A percentile compares a stretch with the other conserved stretches of the same genome.
phyloP scores from a whole-genome alignment of 805 yeast species.

The Saccharomyces eubayanus region DNA sequence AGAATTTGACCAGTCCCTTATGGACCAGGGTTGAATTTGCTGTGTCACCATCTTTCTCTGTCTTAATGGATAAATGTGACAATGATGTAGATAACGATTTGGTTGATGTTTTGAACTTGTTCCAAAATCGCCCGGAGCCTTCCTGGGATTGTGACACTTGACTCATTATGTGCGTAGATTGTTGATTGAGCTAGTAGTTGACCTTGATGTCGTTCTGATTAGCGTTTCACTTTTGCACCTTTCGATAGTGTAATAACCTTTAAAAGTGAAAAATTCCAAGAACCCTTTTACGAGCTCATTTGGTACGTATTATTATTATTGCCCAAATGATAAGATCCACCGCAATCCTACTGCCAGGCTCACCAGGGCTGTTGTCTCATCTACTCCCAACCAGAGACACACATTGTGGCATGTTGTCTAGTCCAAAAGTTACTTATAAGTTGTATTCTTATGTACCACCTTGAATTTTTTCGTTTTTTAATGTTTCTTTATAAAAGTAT shows the following conservation, averaged over 20 bases:
- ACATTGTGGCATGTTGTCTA: too few relatives aligned
- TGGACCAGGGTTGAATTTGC: conserved; percentile 38
- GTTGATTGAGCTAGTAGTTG: background rate
- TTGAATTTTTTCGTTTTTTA: background rate
- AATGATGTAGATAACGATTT: conserved; percentile 26
- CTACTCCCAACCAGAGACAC: too few relatives aligned
- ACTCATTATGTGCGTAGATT: background rate
- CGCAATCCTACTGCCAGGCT: background rate
- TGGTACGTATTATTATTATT: background rate
- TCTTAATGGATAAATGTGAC: conserved; percentile 19
- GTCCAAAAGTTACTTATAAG: background rate
- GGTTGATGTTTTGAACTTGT: conserved; percentile 26
- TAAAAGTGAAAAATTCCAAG: background rate
- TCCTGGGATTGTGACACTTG: conserved; percentile 1
- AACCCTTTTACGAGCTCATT: background rate
- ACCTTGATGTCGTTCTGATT: background rate
- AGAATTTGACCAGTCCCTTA: conserved; percentile 37
- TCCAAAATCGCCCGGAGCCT: conserved; percentile 24
- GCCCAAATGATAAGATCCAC: background rate
- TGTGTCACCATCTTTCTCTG: conserved; percentile 38
- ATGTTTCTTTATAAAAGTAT: background rate
- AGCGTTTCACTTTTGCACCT: background rate
- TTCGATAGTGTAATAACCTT: background rate
- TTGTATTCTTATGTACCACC: background rate
- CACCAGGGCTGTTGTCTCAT: too few relatives aligned